phyloP scores from a whole-genome alignment of 306 rosid genomes.

The Pachyrhizus erosus region DNA sequence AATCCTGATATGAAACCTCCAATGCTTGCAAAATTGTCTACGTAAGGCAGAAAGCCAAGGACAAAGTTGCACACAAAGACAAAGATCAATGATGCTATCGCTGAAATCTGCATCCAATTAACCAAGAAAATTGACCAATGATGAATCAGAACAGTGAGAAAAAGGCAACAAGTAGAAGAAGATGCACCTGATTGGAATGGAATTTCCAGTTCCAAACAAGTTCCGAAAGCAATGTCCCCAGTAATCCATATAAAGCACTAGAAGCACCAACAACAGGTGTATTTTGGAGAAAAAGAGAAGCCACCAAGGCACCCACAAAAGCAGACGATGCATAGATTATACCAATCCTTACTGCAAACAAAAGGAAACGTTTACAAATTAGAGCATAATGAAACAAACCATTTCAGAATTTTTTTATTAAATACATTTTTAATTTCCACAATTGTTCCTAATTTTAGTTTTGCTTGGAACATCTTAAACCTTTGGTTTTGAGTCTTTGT shows the following conservation, averaged over 20 bases:
- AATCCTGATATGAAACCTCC: slow-evolving; percentile 89
- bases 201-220: slow-evolving; percentile 74
- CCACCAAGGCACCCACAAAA: slow-evolving; percentile 77
- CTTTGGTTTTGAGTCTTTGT: neutral
- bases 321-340: slow-evolving; percentile 79
- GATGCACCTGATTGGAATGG: slow-evolving; percentile 69
- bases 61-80: slow-evolving; percentile 66
- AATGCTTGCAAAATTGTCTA: slow-evolving; percentile 75
- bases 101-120: slow-evolving; percentile 61
- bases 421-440: neutral
- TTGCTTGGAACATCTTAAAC: neutral
- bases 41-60: slow-evolving; percentile 83
- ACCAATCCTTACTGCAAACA: slow-evolving; percentile 74
- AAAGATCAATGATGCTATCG: slow-evolving; percentile 59
- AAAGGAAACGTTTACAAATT: slow-evolving; percentile 32
- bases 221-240: slow-evolving; percentile 79
- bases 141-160: slow-evolving; percentile 30
- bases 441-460: neutral
- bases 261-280: slow-evolving; percentile 79
- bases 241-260: slow-evolving; percentile 79
- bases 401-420: neutral
- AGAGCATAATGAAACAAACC: slow-evolving; percentile 26
- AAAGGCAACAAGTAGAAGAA: slow-evolving; percentile 7
- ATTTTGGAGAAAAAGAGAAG: slow-evolving; percentile 80
- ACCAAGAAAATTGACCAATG: slow-evolving; percentile 34